Conservation (phyloP, 306 rosid species). For the Hylodesmum podocarpum region DNA sequence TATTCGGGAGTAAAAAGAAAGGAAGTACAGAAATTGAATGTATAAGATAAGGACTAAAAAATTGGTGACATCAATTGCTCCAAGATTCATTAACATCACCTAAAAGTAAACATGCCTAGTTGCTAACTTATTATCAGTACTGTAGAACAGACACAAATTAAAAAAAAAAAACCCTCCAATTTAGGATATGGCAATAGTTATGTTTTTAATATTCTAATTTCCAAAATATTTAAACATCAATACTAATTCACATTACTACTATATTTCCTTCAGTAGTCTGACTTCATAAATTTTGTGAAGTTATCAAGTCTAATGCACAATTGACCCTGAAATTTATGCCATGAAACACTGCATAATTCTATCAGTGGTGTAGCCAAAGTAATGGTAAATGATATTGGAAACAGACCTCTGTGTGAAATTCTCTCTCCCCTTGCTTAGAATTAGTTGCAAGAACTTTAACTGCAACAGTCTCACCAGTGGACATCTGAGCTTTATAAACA, state of each 20-base stretch:
- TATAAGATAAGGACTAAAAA: background rate
- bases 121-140: background rate
- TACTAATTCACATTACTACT: background rate
- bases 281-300: background rate
- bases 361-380: background rate
- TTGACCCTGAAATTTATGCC: background rate
- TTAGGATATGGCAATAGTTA: background rate
- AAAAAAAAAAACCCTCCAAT: too few relatives aligned
- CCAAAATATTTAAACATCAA: background rate
- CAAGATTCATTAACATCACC: background rate
- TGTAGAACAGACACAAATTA: background rate
- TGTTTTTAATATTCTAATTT: background rate
- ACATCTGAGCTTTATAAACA: constrained; percentile 80
- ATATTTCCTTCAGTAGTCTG: background rate
- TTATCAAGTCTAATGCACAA: background rate
- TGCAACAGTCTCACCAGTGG: constrained; percentile 67
- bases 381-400: background rate
- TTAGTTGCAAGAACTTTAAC: constrained; percentile 78
- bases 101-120: background rate
- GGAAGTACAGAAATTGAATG: background rate
- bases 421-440: constrained; percentile 82
- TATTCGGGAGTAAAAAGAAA: background rate
- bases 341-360: background rate
- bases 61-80: background rate
- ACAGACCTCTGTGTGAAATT: constrained; percentile 75